These are phyloP conservation scores for Aegilops sharonensis DNA, from an alignment of 176 grass and related monocot genomes.

Conservation along the genomic window DNA sequence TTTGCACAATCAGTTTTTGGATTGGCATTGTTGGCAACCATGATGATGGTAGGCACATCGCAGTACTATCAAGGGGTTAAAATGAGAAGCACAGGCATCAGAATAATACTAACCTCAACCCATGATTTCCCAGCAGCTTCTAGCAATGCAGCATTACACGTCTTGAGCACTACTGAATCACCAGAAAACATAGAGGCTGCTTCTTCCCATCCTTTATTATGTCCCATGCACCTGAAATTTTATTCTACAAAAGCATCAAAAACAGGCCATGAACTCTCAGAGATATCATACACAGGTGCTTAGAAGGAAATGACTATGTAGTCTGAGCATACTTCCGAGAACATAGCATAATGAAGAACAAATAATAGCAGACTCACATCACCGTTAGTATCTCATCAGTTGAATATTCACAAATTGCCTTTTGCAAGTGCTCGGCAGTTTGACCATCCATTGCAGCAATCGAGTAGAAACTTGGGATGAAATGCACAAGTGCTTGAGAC, in stretches of 20 bases:
- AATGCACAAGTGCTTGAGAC: slow-evolving; percentile 65
- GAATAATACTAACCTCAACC: slow-evolving; percentile 58
- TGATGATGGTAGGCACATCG: background rate
- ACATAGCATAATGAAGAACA: background rate
- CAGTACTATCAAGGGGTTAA: background rate
- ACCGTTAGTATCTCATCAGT: slow-evolving; percentile 83
- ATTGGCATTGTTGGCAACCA: background rate
- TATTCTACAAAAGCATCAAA: slow-evolving; percentile 25
- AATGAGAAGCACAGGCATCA: background rate
- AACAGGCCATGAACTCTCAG: background rate
- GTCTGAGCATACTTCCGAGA: background rate
- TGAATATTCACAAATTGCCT: slow-evolving; percentile 73
- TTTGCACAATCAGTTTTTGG: background rate
- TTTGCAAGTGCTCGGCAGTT: slow-evolving; percentile 89
- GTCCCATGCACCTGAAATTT: slow-evolving; percentile 89
- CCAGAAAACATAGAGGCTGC: slow-evolving; percentile 95
- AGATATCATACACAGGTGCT: background rate
- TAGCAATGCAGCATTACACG: slow-evolving; percentile 89
- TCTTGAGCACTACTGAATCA: slow-evolving; percentile 61
- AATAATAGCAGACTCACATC: slow-evolving; percentile 53
- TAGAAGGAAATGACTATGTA: background rate
- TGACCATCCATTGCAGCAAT: slow-evolving; percentile 92
- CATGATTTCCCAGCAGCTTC: slow-evolving; percentile 90
- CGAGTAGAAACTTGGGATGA: slow-evolving; percentile 96
- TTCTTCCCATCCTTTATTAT: slow-evolving; percentile 99